Evolutionary conservation across 306 rosid species (phyloP), one percentile per base, ranked within the genome.

Genomic region (Bauhinia variegata): DNA sequence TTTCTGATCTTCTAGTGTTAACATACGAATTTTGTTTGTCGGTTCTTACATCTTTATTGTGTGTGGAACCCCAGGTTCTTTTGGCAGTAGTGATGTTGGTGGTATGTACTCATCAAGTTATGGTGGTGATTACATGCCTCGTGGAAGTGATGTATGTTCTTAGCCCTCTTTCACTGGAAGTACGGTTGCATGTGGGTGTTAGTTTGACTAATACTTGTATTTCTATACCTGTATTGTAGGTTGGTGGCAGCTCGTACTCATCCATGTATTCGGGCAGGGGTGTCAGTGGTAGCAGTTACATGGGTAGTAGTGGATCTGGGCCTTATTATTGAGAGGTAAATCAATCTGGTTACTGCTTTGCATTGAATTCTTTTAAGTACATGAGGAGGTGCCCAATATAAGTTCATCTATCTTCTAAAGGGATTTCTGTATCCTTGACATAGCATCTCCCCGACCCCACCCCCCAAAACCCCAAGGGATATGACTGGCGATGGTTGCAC

Each of bases 321-420:
- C 88, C 97, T 38, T 90, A 93, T 78, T 93, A 93, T 60, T 93
- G 82, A 93, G n/a, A n/a, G 91, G 97, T 86, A 79, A 76, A 75
- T 81, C 12, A 36, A 41, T 66, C 32, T 71, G 53, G 32, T 48
- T 58, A 36, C 50, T 49, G 17, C 16, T 31, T 37, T 9, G 49
- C 32, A n/a, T 37, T 56, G 38, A 36, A 36, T 69, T 59, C 59
- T 32, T 49, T 44, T 14, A 47, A 62, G 17, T 49, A 19, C 28
- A 28, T 30, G n/a, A 15, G 43, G 28, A 57, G 23, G 38, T 12
- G 23, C 33, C 57, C 11, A 17, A 38, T 58, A 60, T 32, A 7
- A 52, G 71, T 67, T 60, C 17, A 53, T 70, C 13, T 67, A 2
- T 65, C 67, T 73, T 70, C 57, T 3, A 55, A 31, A 72, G 84